Base-by-base conservation (phyloP, 2,329 filamentous ascomycete species). In the Helicocarpus griseus region DNA sequence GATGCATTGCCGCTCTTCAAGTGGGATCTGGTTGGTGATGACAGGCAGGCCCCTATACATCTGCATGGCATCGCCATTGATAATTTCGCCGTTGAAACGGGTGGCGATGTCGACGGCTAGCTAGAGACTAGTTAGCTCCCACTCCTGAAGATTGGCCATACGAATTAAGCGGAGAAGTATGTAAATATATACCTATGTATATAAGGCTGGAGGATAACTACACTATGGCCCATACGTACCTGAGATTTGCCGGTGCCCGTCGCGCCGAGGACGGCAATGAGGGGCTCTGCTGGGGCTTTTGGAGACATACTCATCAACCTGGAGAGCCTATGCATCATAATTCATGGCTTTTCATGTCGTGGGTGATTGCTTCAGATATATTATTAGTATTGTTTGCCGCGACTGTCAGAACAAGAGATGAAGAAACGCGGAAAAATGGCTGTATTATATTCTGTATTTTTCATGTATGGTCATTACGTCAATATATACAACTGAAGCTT, bases 1-100 rank as follows among this genome's bases (percentile, higher is more conserved):
- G 9, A 98, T 76, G 8, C 85, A 87, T 54, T 85, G 79, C 61
- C 83, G 83, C 65, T 97, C 91, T 19, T 82, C 77, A 0, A 64
- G 49, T 0, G 87, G 81, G 53, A 97, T 86, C 66, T 97, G 95
- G 68, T 98, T 98, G 24, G 93, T 98, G 60, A 97, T 91, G 57
- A 97, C 85, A 4, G 93, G 89, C 40, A 98, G 74, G 2, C 93
- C 93, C 49, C 80, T 79, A 68, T 98, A 98, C 71, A 98, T 83
- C 67, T 98, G 93, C 89, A 98, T 95, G 36, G 93, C 93, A 75
- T 98, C 93, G 44, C 88, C 88, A 65, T 98, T 98, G 71, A 98
- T 89, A 49, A 98, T 80, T 69, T 98, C 93, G 63, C 94, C 93
- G 67, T 93, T 84, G 69, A 89, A 90, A 21, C 78, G 81, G 39